phyloP scores from a whole-genome alignment of 192 early-diverging fungal genomes.

The Coemansia interrupta region DNA sequence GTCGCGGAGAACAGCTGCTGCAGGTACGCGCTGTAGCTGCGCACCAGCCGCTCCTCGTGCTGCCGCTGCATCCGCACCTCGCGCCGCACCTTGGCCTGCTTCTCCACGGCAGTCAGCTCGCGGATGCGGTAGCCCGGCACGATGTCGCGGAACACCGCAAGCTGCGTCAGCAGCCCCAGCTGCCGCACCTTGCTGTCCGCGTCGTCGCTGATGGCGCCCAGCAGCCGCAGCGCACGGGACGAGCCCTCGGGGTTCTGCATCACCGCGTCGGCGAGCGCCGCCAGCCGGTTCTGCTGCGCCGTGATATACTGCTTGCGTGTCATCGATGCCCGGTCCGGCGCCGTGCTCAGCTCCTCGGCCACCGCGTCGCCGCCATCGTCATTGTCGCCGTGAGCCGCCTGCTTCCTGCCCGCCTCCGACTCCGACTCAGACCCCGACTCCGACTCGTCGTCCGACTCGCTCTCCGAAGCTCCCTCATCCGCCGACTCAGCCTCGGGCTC shows the following conservation, averaged over 20 bases:
- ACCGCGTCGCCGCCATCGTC: conserved; percentile 5
- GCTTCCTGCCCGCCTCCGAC: conserved; percentile 3
- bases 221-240: conserved; percentile 58
- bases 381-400: background rate
- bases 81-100: conserved; percentile 71
- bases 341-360: conserved; percentile 12
- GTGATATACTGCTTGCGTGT: conserved; percentile 59
- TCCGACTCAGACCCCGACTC: conserved; percentile 10
- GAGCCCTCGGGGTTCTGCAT: conserved; percentile 81
- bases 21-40: conserved; percentile 82
- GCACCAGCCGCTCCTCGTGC: conserved; percentile 78
- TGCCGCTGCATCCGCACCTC: conserved; percentile 86
- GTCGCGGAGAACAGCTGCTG: conserved; percentile 62
- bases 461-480: conserved; percentile 4
- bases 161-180: conserved; percentile 78
- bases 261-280: conserved; percentile 69
- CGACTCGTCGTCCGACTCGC: conserved; percentile 26
- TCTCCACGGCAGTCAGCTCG: conserved; percentile 78
- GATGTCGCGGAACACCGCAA: conserved; percentile 93
- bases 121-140: conserved; percentile 94
- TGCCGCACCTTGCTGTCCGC: conserved; percentile 64
- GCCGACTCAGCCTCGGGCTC: conserved; percentile 21
- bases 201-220: conserved; percentile 66
- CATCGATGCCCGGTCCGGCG: conserved; percentile 39
- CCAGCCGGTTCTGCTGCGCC: conserved; percentile 75